Conservation (phyloP, 345 rosid species). For the Sapria himalayana region DNA sequence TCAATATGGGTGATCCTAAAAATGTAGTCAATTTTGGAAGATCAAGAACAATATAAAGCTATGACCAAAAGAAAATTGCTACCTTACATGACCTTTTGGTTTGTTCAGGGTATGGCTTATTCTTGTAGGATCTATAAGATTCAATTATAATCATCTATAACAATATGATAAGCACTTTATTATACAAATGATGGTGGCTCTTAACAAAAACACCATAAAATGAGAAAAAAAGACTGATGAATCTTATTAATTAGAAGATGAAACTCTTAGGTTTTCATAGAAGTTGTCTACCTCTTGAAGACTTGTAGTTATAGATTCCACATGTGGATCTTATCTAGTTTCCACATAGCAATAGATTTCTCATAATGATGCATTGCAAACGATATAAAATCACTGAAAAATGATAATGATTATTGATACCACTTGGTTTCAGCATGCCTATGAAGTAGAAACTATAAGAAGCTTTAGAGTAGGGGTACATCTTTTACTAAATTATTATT, state of each 20-base stretch:
- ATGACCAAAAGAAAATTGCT: not conserved
- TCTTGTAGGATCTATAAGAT: conserved; percentile 42
- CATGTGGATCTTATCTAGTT: conserved; percentile 68
- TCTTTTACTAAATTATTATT: conserved; percentile 64
- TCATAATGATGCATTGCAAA: conserved; percentile 28
- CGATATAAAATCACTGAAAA: no score
- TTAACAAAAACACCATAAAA: conserved; percentile 27
- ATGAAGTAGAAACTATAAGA: conserved; percentile 38
- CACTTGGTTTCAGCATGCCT: no score
- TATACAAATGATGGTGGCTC: conserved; percentile 40
- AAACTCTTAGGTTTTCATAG: not conserved
- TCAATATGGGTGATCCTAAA: no score
- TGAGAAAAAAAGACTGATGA: not conserved
- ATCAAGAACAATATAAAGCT: no score
- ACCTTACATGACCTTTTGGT: conserved; percentile 24
- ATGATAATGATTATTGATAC: no score
- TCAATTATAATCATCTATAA: conserved; percentile 27
- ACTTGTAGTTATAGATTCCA: conserved; percentile 23
- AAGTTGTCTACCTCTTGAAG: conserved; percentile 3
- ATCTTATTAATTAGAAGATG: not conserved
- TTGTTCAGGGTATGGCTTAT: conserved; percentile 11
- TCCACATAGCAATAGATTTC: conserved; percentile 69
- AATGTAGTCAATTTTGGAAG: no score
- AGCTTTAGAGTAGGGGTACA: conserved; percentile 37
- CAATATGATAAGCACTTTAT: conserved; percentile 28